Evolutionary conservation across 805 yeast genomes (phyloP).

Genomic region (Saccharomycopsis selenospora): DNA sequence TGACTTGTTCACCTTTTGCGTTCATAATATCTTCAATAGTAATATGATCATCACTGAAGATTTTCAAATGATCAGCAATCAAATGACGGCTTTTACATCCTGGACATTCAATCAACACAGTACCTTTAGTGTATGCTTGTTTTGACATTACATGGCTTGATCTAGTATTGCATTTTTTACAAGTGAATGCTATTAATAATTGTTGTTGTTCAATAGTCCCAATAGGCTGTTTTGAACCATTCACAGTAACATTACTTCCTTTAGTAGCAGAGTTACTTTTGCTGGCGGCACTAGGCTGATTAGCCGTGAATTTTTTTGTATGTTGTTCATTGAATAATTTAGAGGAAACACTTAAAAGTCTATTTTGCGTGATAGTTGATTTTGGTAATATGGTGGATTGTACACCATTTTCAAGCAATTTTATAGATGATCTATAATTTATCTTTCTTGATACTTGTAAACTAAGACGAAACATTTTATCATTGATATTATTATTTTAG

Average conservation of each 20-base stretch:
- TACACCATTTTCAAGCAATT: no score
- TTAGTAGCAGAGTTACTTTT: no score
- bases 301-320: no score
- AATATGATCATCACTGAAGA: constrained; percentile 70
- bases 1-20: constrained; percentile 67
- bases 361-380: no score
- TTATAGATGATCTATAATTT: no score
- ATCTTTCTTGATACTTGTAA: no score
- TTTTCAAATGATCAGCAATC: constrained; percentile 82
- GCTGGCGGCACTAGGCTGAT: no score
- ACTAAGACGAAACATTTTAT: no score
- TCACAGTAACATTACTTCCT: constrained; percentile 2
- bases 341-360: no score
- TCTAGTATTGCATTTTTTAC: constrained; percentile 77
- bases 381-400: no score
- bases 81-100: constrained; percentile 82
- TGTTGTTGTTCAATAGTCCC: constrained; percentile 65
- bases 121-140: constrained; percentile 82
- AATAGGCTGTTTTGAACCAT: constrained; percentile 7
- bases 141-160: constrained; percentile 88
- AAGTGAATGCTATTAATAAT: constrained; percentile 84
- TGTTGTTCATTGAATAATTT: no score
- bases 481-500: no score
- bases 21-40: constrained; percentile 74
- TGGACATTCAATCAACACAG: constrained; percentile 87